These are phyloP conservation scores for Aphanomyces stellatus DNA, from an alignment of 352 stramenopile species.

Conservation along the genomic window DNA sequence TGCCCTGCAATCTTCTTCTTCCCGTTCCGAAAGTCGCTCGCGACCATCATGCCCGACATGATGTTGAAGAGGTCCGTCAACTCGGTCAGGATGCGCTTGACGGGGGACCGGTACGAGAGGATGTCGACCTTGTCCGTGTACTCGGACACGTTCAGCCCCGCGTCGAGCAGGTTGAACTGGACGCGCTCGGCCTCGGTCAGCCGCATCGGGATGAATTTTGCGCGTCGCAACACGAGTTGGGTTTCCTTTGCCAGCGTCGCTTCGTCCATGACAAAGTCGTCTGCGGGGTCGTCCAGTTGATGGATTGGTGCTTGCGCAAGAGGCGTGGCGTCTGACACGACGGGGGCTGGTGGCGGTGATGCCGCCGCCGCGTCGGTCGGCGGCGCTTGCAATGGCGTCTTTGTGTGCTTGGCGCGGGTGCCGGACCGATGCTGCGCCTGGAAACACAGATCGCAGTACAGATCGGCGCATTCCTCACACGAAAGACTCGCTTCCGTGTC, in stretches of 20 bases:
- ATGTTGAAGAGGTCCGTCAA: constrained; percentile 57
- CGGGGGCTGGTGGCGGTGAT: background rate
- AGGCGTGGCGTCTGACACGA: too few species aligned
- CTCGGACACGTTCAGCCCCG: constrained; percentile 76
- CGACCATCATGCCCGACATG: constrained; percentile 50
- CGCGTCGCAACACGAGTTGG: constrained; percentile 30
- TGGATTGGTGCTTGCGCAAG: background rate
- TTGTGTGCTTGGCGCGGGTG: constrained; percentile 36
- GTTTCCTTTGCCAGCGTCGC: constrained; percentile 28
- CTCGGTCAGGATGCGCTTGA: constrained; percentile 65
- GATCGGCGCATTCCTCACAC: constrained; percentile 59
- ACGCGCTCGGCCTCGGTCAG: constrained; percentile 55
- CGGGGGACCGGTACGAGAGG: constrained; percentile 53
- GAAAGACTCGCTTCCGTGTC: constrained; percentile 58
- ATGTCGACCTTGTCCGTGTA: constrained; percentile 93
- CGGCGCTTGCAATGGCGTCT: constrained; percentile 23
- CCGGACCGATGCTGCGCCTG: constrained; percentile 58
- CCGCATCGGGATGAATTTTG: constrained; percentile 56
- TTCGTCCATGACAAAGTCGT: constrained; percentile 24
- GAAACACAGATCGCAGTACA: constrained; percentile 75
- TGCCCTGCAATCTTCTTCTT: constrained; percentile 44
- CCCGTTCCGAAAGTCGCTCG: constrained; percentile 50
- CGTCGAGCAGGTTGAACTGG: constrained; percentile 71
- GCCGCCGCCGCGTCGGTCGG: background rate
- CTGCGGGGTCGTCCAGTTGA: constrained; percentile 6